These are phyloP conservation scores for Acacia confusa DNA, from an alignment of 306 rosid species.

Conservation along the genomic window DNA sequence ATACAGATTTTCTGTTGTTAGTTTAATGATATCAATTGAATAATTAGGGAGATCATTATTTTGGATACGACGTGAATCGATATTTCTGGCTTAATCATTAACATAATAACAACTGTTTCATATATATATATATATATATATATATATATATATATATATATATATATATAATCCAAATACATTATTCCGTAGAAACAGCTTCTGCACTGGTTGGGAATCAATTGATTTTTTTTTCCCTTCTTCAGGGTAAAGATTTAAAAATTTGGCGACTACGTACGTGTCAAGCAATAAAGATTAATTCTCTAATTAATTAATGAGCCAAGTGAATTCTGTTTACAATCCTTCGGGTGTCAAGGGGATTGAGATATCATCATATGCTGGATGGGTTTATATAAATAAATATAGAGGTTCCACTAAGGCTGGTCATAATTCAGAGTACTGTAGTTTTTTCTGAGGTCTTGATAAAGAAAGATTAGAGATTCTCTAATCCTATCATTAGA, in stretches of 20 bases:
- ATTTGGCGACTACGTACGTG: no score
- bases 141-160: no score
- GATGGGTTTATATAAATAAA: background rate
- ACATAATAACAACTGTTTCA: background rate
- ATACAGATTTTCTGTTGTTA: background rate
- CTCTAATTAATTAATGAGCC: background rate
- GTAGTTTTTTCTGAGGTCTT: background rate
- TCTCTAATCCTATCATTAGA: background rate
- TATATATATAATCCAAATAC: background rate
- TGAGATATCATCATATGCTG: background rate
- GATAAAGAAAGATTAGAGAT: background rate
- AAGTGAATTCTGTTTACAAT: background rate
- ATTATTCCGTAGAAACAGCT: background rate
- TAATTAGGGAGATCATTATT: background rate
- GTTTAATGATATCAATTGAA: constrained; percentile 3
- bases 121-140: no score
- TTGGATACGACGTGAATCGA: background rate
- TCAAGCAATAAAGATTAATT: background rate
- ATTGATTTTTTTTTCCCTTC: background rate
- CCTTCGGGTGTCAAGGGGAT: background rate
- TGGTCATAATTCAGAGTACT: background rate
- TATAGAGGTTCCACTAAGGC: background rate
- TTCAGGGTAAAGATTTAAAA: background rate
- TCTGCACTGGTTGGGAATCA: background rate
- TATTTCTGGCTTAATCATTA: background rate